Conservation (phyloP, 2,329 filamentous ascomycete species). For the Neocucurbitaria cava region DNA sequence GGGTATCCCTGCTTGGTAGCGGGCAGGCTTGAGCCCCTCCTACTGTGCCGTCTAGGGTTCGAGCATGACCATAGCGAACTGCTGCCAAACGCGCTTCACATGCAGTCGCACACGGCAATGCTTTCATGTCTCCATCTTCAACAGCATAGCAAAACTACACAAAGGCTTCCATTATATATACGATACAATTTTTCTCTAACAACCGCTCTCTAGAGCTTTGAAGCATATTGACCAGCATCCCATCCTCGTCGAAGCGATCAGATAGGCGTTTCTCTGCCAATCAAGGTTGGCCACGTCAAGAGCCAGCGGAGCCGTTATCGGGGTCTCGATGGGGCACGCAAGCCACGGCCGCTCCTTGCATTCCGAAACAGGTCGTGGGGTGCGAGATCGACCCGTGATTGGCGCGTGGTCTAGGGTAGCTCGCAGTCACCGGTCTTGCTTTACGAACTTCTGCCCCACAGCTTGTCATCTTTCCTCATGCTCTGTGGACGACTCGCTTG, state of each 20-base stretch:
- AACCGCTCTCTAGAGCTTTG: slow-evolving; percentile 3
- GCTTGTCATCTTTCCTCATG: slow-evolving; percentile 34
- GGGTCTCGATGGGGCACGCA: slow-evolving; percentile 37
- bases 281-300: slow-evolving; percentile 47
- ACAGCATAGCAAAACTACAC: slow-evolving; percentile 7
- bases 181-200: not conserved
- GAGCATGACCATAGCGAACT: slow-evolving; percentile 32
- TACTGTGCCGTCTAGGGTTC: slow-evolving; percentile 12
- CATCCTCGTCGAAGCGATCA: slow-evolving; percentile 35
- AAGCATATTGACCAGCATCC: slow-evolving; percentile 18
- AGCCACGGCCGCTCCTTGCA: slow-evolving; percentile 47
- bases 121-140: slow-evolving; percentile 7
- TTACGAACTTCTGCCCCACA: slow-evolving; percentile 24
- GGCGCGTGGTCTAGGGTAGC: slow-evolving; percentile 21
- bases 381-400: slow-evolving; percentile 28
- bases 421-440: slow-evolving; percentile 37
- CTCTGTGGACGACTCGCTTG: slow-evolving; percentile 32
- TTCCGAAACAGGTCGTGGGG: slow-evolving; percentile 38
- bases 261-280: slow-evolving; percentile 39
- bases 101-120: slow-evolving; percentile 30
- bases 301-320: slow-evolving; percentile 48
- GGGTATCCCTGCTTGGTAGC: slow-evolving; percentile 34
- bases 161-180: not conserved
- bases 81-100: slow-evolving; percentile 20
- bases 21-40: slow-evolving; percentile 26